Conservation (phyloP, 495 filamentous ascomycete species). For the Xylaria palmicola region DNA sequence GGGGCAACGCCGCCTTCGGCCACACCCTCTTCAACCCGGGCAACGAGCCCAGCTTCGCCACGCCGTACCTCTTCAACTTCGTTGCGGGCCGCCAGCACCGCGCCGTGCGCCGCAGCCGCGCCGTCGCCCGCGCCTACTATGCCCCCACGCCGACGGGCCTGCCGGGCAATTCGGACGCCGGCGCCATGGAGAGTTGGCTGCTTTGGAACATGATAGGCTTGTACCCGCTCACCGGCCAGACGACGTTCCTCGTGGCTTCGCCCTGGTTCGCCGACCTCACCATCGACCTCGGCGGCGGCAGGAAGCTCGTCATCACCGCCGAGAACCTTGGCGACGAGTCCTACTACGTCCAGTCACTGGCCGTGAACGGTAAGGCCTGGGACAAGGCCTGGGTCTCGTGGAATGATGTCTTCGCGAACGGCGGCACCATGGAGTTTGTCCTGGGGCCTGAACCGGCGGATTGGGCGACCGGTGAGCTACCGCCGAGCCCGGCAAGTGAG, state of each 20-base stretch:
- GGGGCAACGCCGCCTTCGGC: constrained; percentile 46
- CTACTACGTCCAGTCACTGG: constrained; percentile 56
- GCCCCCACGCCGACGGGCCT: constrained; percentile 50
- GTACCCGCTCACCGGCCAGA: constrained; percentile 64
- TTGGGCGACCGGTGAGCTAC: constrained; percentile 59
- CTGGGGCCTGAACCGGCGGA: constrained; percentile 50
- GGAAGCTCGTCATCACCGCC: constrained; percentile 55
- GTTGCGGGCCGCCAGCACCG: constrained; percentile 60
- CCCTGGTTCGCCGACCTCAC: constrained; percentile 62
- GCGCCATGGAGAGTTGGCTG: constrained; percentile 69
- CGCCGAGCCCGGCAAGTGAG: constrained; percentile 49
- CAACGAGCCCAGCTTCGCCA: constrained; percentile 69
- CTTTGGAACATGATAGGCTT: constrained; percentile 71
- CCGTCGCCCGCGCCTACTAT: constrained; percentile 57
- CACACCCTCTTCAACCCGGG: constrained; percentile 65
- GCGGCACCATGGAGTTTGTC: constrained; percentile 62
- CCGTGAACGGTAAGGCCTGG: constrained; percentile 52
- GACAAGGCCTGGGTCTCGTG: constrained; percentile 61
- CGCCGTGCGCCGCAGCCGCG: constrained; percentile 53
- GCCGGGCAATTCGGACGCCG: constrained; percentile 68
- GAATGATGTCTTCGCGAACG: constrained; percentile 61
- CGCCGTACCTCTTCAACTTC: constrained; percentile 72
- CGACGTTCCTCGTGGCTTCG: constrained; percentile 62
- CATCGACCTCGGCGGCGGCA: constrained; percentile 55
- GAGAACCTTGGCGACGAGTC: constrained; percentile 46